A percentile compares a stretch with the other conserved stretches of the same genome.
Conservation (phyloP, 2,329 filamentous ascomycete species). For the Talaromyces sp. region DNA sequence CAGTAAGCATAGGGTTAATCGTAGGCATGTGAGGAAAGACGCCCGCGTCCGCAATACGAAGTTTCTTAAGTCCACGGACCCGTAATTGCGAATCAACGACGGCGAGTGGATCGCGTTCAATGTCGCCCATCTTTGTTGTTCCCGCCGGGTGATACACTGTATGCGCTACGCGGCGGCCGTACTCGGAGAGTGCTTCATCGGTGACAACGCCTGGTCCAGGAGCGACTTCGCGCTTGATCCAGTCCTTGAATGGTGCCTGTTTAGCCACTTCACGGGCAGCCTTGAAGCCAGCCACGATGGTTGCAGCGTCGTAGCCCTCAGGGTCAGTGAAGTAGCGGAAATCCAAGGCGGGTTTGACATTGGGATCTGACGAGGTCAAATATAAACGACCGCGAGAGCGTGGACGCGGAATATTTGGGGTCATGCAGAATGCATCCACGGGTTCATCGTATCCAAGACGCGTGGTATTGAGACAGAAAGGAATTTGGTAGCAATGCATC, state of each 20-base stretch:
- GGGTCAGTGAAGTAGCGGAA: conserved; percentile 87
- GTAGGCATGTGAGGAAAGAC: conserved; percentile 83
- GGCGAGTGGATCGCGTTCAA: conserved; percentile 61
- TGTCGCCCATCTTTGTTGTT: conserved; percentile 84
- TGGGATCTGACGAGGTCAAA: conserved; percentile 69
- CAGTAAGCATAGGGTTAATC: conserved; percentile 88
- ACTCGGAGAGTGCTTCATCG: conserved; percentile 76
- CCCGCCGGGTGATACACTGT: conserved; percentile 88
- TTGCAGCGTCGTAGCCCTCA: conserved; percentile 78
- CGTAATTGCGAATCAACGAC: conserved; percentile 74
- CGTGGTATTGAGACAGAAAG: conserved; percentile 79
- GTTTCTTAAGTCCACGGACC: conserved; percentile 64
- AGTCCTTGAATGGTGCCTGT: conserved; percentile 71
- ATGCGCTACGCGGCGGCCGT: conserved; percentile 74
- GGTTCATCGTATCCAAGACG: conserved; percentile 69
- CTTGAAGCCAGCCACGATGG: conserved; percentile 70
- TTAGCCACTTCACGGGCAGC: conserved; percentile 71
- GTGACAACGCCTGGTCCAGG: conserved; percentile 68
- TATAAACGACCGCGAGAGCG: conserved; percentile 72
- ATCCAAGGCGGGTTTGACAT: conserved; percentile 74
- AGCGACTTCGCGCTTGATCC: conserved; percentile 77
- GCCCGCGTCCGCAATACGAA: conserved; percentile 80
- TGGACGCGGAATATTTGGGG: conserved; percentile 80
- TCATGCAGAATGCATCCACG: conserved; percentile 85
- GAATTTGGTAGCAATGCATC: conserved; percentile 97